phyloP scores from a whole-genome alignment of 2,329 filamentous ascomycete genomes.

The Fusarium buxicola region DNA sequence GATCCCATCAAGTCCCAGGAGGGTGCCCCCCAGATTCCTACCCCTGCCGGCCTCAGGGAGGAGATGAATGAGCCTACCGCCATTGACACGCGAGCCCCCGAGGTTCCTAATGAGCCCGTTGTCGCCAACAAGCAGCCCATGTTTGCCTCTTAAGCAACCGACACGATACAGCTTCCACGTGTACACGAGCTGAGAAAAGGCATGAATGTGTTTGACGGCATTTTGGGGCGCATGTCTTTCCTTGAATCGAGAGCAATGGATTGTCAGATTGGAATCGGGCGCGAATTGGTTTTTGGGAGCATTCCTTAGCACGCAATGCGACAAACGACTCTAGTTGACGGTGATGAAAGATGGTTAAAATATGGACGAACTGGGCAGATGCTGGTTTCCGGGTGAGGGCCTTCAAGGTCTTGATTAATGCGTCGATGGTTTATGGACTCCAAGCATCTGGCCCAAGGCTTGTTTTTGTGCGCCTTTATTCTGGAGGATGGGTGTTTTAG shows the following conservation, averaged over 20 bases:
- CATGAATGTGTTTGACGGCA: slow-evolving; percentile 45
- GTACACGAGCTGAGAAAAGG: slow-evolving; percentile 45
- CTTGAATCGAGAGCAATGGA: slow-evolving; percentile 40
- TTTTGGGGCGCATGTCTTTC: slow-evolving; percentile 46
- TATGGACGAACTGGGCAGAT: slow-evolving; percentile 36
- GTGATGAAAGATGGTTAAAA: slow-evolving; percentile 42
- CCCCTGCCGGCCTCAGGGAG: slow-evolving; percentile 43
- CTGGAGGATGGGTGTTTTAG: slow-evolving; percentile 46
- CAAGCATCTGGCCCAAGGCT: slow-evolving; percentile 33
- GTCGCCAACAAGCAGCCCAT: slow-evolving; percentile 43
- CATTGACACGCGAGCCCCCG: slow-evolving; percentile 43
- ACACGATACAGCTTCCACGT: slow-evolving; percentile 43
- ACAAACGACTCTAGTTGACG: slow-evolving; percentile 42
- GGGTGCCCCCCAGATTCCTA: slow-evolving; percentile 33
- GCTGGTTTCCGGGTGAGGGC: slow-evolving; percentile 21
- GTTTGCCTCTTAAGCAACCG: slow-evolving; percentile 45
- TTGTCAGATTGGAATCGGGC: slow-evolving; percentile 45
- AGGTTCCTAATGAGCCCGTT: slow-evolving; percentile 41
- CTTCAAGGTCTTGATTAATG: slow-evolving; percentile 37
- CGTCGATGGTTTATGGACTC: slow-evolving; percentile 28
- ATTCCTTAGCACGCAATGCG: slow-evolving; percentile 44
- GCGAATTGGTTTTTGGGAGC: slow-evolving; percentile 44
- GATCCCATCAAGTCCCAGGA: slow-evolving; percentile 47
- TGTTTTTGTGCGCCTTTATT: slow-evolving; percentile 40
- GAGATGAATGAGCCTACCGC: slow-evolving; percentile 41